Evolutionary conservation across 108 stramenopile genomes (phyloP), one percentile per base, ranked within the genome.

Genomic region (Skeletonema grethae): DNA sequence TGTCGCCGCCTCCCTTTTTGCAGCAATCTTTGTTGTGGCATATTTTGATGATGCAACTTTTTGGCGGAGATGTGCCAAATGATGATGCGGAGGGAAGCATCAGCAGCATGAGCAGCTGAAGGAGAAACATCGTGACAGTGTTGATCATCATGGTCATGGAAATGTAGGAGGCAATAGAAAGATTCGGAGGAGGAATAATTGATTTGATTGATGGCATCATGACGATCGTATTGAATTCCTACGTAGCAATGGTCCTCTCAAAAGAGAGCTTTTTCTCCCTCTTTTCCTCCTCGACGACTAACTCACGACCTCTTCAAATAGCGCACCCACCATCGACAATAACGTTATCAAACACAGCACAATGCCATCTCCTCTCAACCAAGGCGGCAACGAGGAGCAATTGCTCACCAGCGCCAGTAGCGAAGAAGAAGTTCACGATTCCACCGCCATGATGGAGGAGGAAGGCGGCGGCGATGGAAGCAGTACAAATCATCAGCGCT

Each of bases 11-110:
- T n/a, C 74, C 81, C 38, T 57, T 67, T 59, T 78, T 82, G 3
- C 56, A 63, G 39, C 81, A 82, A 38, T 77, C 66, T 73, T 82
- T 82, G 28, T 82, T 67, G 34, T 82, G 81, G 30, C 81, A 82
- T 16, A 82, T 58, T 31, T 77, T 77, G 24, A 82, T 63, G 13
- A 67, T 10, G 53, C 67, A 69, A 0, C 18, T 22, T 16, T 20
- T 53, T 48, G 18, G 50, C 16, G 4, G 18, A 6, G 46, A 16
- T 16, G 46, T 48, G 8, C 20, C 50, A 53, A 53, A 53, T 8
- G 50, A 53, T 24, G 22, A 53, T 53, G 22, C 50, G 1, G 50
- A 20, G n/a, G 50, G 50, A 22, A 24, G 6, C 4, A 48, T 22
- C 20, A 53, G 18, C 22, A 53, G 4, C 16, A 22, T 1, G 0